Evolutionary conservation across 495 filamentous ascomycete genomes (phyloP).

Genomic region (Penicillium silybi): DNA sequence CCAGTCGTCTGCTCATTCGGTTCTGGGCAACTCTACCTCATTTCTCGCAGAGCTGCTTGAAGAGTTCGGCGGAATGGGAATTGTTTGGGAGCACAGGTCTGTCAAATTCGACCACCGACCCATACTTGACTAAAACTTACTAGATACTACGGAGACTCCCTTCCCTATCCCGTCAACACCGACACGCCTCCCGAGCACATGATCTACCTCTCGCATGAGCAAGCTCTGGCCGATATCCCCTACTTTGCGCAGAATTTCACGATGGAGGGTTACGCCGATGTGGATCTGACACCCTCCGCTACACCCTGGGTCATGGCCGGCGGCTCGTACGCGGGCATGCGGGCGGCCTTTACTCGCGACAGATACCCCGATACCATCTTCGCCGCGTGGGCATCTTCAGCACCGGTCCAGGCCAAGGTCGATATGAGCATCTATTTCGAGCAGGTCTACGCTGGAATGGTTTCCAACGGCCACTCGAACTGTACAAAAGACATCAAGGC

Average conservation of each 20-base stretch:
- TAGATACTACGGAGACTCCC: constrained; percentile 51
- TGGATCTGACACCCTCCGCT: constrained; percentile 39
- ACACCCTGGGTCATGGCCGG: constrained; percentile 60
- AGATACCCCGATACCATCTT: constrained; percentile 56
- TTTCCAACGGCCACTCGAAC: constrained; percentile 45
- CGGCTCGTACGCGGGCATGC: constrained; percentile 56
- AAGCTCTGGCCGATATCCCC: constrained; percentile 51
- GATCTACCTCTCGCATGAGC: constrained; percentile 45
- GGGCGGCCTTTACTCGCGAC: constrained; percentile 51
- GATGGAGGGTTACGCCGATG: constrained; percentile 25
- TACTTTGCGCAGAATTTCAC: constrained; percentile 50
- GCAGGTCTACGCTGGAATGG: constrained; percentile 52
- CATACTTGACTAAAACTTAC: background rate
- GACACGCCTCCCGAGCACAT: constrained; percentile 46
- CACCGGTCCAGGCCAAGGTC: constrained; percentile 49
- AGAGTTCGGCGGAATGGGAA: constrained; percentile 49
- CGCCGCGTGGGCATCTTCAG: constrained; percentile 52
- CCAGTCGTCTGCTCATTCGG: constrained; percentile 15
- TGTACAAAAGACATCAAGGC: constrained; percentile 53
- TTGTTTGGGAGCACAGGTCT: constrained; percentile 57
- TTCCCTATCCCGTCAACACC: constrained; percentile 42
- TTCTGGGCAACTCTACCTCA: constrained; percentile 35
- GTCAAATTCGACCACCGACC: background rate
- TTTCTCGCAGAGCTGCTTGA: constrained; percentile 43
- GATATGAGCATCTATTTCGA: constrained; percentile 58